Base-by-base conservation (phyloP, 768 basidiomycete species). In the Calocybe cyanea region DNA sequence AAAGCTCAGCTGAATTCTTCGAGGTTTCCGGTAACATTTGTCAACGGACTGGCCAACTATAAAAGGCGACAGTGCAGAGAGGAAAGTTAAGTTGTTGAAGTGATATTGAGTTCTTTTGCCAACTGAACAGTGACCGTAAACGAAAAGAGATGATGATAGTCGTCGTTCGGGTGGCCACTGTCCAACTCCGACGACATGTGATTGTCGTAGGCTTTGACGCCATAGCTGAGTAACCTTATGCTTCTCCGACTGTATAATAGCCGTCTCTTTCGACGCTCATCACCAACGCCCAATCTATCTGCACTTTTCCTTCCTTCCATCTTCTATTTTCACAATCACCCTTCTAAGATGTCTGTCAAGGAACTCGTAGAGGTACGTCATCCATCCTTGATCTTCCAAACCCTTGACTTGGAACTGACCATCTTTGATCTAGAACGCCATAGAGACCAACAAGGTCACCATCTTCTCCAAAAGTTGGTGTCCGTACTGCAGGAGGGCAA, bases 401-500 rank as follows among this genome's bases (percentile, higher is more conserved):
- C n/a, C 5, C 21, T 23, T 33, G 21, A 15, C 14, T 7, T 9
- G 37, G 21, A 33, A 37, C 39, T 40, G 47, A 46, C 43, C 24
- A 46, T 34, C 25, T 19, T 24, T 21, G 31, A 11, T 25, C 15
- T 56, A 84, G 78, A 49, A 54, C 32, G 61, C 70, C 19, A 80
- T 85, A 50, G 48, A 58, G 3, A 60, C 68, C 13, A 69, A 80
- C 70, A 75, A 73, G 51, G 68, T 83, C 35, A 66, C 69, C 35
- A 73, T 83, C 37, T 84, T 84, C 58, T 80, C 81, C 31, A 86
- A 85, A 65, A 59, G 68, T 5, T 71, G 55, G 33, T 85, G 83
- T 60, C 74, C 75, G 4, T 79, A 67, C 58, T 80, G 78, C 68
- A 63, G 45, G 38, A 55, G 49, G 3, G 72, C 80, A 19, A 84